Base-by-base conservation (phyloP, 2,329 filamentous ascomycete species). In the Monosporascus sp. region DNA sequence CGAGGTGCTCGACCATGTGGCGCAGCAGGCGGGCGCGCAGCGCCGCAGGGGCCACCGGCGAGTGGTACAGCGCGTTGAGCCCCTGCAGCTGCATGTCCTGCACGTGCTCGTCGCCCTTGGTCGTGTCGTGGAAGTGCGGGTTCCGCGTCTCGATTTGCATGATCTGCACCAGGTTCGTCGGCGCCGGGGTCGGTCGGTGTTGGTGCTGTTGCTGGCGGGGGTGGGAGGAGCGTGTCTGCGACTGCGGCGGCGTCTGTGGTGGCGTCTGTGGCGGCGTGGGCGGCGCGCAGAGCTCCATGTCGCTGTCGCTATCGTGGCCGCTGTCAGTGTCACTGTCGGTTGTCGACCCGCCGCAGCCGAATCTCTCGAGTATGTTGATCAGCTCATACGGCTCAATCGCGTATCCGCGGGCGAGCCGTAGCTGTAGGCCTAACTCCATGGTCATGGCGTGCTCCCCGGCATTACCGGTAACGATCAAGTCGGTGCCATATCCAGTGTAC, bases 371-470 rank as follows among this genome's bases (percentile, higher is more conserved):
- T 8, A 69, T 53, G 51, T 69, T 62, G 35, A 69, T 50, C 35
- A 63, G 64, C 50, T 70, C 65, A 45, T 65, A 70, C 3, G 68
- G 67, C 59, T 70, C 68, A 47, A 70, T 65, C 43, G 67, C 67
- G 37, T 68, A 70, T 11, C 68, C 67, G 38, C 61, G 57, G 1
- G 67, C 68, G 37, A 67, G 50, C 17, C 61, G 52, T 28, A 69
- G 57, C 57, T 70, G 65, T 9, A 62, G 50, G 2, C 68, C 72
- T n/a, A 74, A 58, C 7, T 63, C 64, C 55, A 73, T 65, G 14
- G 63, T 67, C 63, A 74, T 70, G 53, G 67, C 65, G 49, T 69
- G 66, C 52, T 69, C 66, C 31, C 65, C 68, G 1, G 68, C 66
- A 49, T 70, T 70, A 9, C 65, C 68, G 1, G 68, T 70, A 4